Percentiles rank a stretch among this genome's conserved stretches.
These are phyloP conservation scores for Hypoxylon crocopeplum DNA, from an alignment of 495 filamentous ascomycete species.

Conservation along the genomic window DNA sequence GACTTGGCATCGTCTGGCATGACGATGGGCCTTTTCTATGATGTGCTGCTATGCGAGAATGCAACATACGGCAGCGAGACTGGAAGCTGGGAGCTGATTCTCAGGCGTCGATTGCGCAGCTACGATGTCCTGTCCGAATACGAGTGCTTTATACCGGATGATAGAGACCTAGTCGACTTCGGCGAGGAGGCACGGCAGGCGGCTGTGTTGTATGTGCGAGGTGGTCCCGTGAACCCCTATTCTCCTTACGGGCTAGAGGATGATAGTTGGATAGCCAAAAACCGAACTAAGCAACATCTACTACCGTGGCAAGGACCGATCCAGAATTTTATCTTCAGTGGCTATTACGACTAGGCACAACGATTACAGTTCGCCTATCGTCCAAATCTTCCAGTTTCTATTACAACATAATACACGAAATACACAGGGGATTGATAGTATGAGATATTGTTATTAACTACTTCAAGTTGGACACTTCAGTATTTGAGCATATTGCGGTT, in stretches of 20 bases:
- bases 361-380: not conserved
- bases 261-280: constrained; percentile 14
- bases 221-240: constrained; percentile 11
- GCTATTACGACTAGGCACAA: constrained; percentile 18
- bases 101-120: constrained; percentile 20
- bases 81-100: constrained; percentile 31
- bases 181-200: constrained; percentile 22
- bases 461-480: too few species aligned
- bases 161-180: constrained; percentile 21
- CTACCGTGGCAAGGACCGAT: constrained; percentile 33
- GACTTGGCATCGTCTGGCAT: constrained; percentile 30
- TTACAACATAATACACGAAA: too few species aligned
- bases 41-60: constrained; percentile 35
- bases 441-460: too few species aligned
- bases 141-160: constrained; percentile 29
- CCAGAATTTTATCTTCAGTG: constrained; percentile 31
- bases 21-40: constrained; percentile 37
- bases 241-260: not conserved
- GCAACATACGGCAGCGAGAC: constrained; percentile 33
- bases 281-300: constrained; percentile 11
- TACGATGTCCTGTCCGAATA: constrained; percentile 26
- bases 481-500: too few species aligned
- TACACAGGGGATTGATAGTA: too few species aligned
- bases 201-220: constrained; percentile 29
- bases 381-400: too few species aligned